Evolutionary conservation across 768 basidiomycete genomes (phyloP).

Genomic region (Leccinum rimulosum): DNA sequence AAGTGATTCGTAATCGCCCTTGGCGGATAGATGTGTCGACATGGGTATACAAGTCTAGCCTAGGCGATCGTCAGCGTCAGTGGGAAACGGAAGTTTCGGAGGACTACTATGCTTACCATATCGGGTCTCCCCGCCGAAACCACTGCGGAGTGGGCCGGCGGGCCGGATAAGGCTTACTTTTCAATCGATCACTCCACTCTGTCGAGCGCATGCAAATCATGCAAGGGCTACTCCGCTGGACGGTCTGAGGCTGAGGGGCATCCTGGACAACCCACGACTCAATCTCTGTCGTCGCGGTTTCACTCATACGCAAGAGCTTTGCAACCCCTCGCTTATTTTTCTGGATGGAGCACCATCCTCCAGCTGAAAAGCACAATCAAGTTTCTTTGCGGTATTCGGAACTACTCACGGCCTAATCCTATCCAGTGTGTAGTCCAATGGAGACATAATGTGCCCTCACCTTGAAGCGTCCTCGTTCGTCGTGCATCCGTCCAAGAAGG

Average conservation of each 20-base stretch:
- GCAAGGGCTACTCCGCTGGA: not conserved
- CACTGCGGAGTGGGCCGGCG: not conserved
- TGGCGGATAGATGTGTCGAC: slow-evolving; percentile 30
- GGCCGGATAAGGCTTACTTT: not conserved
- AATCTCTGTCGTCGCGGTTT: not conserved
- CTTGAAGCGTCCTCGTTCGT: not conserved
- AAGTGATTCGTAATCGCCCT: slow-evolving; percentile 46
- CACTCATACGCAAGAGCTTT: not conserved
- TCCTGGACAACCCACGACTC: not conserved
- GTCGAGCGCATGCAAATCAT: not conserved
- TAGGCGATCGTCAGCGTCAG: not conserved
- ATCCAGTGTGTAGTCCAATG: not conserved
- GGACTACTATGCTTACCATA: slow-evolving; percentile 24
- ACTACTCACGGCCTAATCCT: slow-evolving; percentile 1
- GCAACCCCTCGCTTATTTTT: slow-evolving; percentile 1
- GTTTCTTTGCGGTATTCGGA: not conserved
- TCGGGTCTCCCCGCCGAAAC: slow-evolving; percentile 13
- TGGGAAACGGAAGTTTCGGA: not conserved
- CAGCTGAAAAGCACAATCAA: not conserved
- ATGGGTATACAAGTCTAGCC: slow-evolving; percentile 20
- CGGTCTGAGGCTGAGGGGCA: not conserved
- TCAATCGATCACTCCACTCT: not conserved
- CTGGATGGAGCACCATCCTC: not conserved
- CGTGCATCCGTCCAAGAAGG: not conserved
- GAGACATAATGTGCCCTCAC: not conserved